Conservation (phyloP, 1,284 basidiomycete species). For the Trichosporon inkin region DNA sequence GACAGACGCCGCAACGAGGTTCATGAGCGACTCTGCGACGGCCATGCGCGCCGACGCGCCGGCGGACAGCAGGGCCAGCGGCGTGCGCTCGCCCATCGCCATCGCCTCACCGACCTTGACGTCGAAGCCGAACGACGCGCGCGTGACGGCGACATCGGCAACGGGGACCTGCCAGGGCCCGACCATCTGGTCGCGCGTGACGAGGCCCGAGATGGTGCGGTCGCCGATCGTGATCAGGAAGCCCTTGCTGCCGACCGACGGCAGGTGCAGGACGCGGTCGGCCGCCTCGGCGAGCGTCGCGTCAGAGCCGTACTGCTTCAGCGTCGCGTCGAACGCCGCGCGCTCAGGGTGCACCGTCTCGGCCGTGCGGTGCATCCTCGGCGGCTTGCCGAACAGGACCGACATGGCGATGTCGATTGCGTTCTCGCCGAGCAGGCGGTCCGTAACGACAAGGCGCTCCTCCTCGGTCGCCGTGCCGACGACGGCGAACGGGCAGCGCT, state of each 20-base stretch:
- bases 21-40: constrained; percentile 88
- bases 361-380: constrained; percentile 80
- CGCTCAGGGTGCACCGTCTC: constrained; percentile 56
- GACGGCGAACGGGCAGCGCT: constrained; percentile 81
- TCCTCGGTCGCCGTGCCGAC: constrained; percentile 82
- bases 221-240: constrained; percentile 99
- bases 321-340: constrained; percentile 66
- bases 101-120: constrained; percentile 85
- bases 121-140: constrained; percentile 88
- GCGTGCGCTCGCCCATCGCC: constrained; percentile 96
- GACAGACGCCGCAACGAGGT: constrained; percentile 79
- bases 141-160: constrained; percentile 93
- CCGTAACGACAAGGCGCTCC: constrained; percentile 81
- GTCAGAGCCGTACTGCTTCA: constrained; percentile 61
- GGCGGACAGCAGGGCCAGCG: constrained; percentile 78
- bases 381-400: constrained; percentile 93
- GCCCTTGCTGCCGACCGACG: constrained; percentile 88
- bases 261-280: constrained; percentile 79
- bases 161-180: constrained; percentile 98
- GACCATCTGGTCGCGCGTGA: constrained; percentile 96
- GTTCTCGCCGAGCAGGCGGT: constrained; percentile 71
- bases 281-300: constrained; percentile 59
- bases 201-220: constrained; percentile 87
- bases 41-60: constrained; percentile 94
- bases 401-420: constrained; percentile 91